phyloP scores from a whole-genome alignment of 352 stramenopile species.

The Globisporangium canariense region DNA sequence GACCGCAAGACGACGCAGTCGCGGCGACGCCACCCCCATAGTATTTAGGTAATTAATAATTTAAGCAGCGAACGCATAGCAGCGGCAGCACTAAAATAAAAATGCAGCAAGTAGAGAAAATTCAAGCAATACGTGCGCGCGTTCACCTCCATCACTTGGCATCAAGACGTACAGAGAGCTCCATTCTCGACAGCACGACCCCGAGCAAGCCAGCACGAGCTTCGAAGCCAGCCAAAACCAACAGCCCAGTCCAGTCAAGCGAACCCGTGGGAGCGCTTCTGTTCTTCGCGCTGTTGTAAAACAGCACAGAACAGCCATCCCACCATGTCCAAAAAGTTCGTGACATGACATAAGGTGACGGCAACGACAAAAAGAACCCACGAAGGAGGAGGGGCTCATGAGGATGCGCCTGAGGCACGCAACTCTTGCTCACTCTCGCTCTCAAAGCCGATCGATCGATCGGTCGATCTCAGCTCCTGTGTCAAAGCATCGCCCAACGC shows the following conservation, averaged over 20 bases:
- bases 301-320: not conserved
- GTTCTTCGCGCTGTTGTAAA: not conserved
- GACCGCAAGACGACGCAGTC: not conserved
- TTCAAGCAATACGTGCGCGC: not conserved
- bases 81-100: not conserved
- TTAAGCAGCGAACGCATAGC: not conserved
- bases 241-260: too few relatives aligned
- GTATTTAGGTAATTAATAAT: conserved; percentile 12
- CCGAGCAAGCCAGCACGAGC: too few relatives aligned
- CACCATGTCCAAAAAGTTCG: not conserved
- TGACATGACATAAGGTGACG: not conserved
- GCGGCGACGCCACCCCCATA: conserved; percentile 1
- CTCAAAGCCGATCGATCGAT: too few relatives aligned
- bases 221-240: too few relatives aligned
- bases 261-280: too few relatives aligned
- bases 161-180: not conserved
- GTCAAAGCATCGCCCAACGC: too few relatives aligned
- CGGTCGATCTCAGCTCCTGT: too few relatives aligned
- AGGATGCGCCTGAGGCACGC: too few relatives aligned
- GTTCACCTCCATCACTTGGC: not conserved
- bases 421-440: too few relatives aligned
- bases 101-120: conserved; percentile 1
- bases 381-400: too few relatives aligned
- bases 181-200: not conserved
- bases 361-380: conserved; percentile 1